Evolutionary conservation across 768 basidiomycete genomes (phyloP), one percentile per base, ranked within the genome.

Genomic region (Lactifluus rugatus): DNA sequence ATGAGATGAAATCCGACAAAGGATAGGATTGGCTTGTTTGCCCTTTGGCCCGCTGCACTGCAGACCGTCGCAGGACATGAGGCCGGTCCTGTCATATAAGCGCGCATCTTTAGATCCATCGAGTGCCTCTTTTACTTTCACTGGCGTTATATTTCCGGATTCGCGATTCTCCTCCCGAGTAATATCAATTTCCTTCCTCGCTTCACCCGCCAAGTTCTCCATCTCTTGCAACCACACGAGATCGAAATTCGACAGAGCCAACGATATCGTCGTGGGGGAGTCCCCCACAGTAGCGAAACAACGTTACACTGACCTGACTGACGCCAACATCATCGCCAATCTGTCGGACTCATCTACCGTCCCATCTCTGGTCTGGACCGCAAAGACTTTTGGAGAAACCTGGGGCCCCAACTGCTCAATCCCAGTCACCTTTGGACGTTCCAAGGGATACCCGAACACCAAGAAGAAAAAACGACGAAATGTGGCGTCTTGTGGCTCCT

Each of bases 31-130:
- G 61, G 57, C 52, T 54, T 58, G 62, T 61, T 61, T 58, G 61
- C 63, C 63, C 63, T 55, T 58, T 62, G 61, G 63, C 63, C 63
- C 58, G 61, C 52, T 51, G 48, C 57, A 59, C 54, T 56, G 59
- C 59, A 60, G 49, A 56, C 59, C 41, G 53, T 54, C 54, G 60
- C 55, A 52, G 19, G 52, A 62, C 63, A 64, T 62, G 63, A 64
- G 63, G 63, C 61, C 16, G 42, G 51, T 56, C 55, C 42, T 47
- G 25, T 48, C 45, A 17, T 52, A 32, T 52, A 63, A 47, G 62
- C 62, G 62, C 58, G 47, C 55, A 46, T 53, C 46, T 36, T 34
- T 48, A 54, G 48, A 44, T 58, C 28, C 47, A 42, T 45, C 32
- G 25, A 47, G 13, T 47, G 31, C 23, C 36, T 25, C 16, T 25